Evolutionary conservation across 1,284 basidiomycete species (phyloP).

Genomic region (Sphagnurus paluster): DNA sequence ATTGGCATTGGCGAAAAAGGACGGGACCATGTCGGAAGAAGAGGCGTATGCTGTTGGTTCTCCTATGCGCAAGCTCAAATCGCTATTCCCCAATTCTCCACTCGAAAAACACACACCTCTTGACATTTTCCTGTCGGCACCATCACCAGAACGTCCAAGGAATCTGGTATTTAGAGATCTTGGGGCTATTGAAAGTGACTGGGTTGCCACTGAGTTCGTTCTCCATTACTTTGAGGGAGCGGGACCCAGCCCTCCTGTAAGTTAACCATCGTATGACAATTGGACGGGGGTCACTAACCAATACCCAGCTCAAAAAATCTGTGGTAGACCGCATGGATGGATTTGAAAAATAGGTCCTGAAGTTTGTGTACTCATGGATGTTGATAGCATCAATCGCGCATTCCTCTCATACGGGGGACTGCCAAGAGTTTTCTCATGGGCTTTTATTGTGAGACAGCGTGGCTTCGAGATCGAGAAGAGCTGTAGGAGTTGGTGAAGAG

Average conservation of each 20-base stretch:
- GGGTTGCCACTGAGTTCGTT: slow-evolving; percentile 73
- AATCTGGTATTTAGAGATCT: slow-evolving; percentile 69
- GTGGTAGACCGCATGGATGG: slow-evolving; percentile 16
- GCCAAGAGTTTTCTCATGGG: no score
- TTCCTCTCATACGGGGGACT: no score
- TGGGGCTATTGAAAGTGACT: slow-evolving; percentile 67
- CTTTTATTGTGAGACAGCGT: no score
- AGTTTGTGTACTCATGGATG: background rate
- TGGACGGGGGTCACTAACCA: background rate
- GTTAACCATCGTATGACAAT: slow-evolving; percentile 25
- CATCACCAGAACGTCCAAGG: slow-evolving; percentile 49
- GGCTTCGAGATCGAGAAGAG: no score
- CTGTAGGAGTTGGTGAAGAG: no score
- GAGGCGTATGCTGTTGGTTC: slow-evolving; percentile 57
- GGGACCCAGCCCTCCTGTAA: slow-evolving; percentile 70
- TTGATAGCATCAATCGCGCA: background rate
- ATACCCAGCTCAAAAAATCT: slow-evolving; percentile 19
- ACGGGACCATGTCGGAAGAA: slow-evolving; percentile 54
- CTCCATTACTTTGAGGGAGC: slow-evolving; percentile 72
- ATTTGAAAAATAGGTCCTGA: slow-evolving; percentile 13
- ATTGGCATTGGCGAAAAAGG: slow-evolving; percentile 53
- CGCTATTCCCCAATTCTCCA: slow-evolving; percentile 71
- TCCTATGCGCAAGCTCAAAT: slow-evolving; percentile 71
- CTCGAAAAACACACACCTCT: slow-evolving; percentile 65
- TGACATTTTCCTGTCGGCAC: slow-evolving; percentile 66